Evolutionary conservation across 345 rosid genomes (phyloP), one percentile per base, ranked within the genome.

Genomic region (Crucihimalaya himalaica): DNA sequence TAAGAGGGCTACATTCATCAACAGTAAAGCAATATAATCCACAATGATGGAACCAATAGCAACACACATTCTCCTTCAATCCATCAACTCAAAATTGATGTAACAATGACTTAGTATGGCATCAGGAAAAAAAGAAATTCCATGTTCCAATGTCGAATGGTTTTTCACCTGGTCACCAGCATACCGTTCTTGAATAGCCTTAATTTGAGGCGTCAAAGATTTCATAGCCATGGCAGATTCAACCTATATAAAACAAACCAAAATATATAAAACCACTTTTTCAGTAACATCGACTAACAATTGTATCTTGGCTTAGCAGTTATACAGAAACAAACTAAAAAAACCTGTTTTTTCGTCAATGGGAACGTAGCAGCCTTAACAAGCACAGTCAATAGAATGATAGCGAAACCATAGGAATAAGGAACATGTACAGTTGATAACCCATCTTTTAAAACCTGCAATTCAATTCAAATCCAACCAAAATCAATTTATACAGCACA

Each of bases 161-260:
- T 25, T 35, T n/a, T 35, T 69, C 58, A 94, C 97, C 98, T 90
- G 92, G 83, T 95, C 86, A 20, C 97, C 97, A 0, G 91, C 89
- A 56, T 87, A 89, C 20, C 88, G 85, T 78, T 89, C 63, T 82
- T 92, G 99, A 81, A 95, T 81, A 34, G 92, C 97, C 84, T 89
- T 89, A 39, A 95, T 84, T 66, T 95, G 99, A 19, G 99, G 99
- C 67, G 89, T 90, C 81, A 95, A 70, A 6, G 97, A 86, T 35
- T 90, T 87, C 99, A 92, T 92, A 57, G 99, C 89, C 93, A 91
- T 89, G 11, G 91, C 83, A 77, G 99, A 95, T 77, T 95, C 97
- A 42, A 91, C 97, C 99, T 94, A 85, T 19, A 28, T 56, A 66
- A 29, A 77, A 46, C 11, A 62, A 58, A 46, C 19, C 52, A 63